Percentiles rank a stretch among this genome's conserved stretches.
phyloP scores from a whole-genome alignment of 2,329 filamentous ascomycete species.

The Arthrobotrys conoides region DNA sequence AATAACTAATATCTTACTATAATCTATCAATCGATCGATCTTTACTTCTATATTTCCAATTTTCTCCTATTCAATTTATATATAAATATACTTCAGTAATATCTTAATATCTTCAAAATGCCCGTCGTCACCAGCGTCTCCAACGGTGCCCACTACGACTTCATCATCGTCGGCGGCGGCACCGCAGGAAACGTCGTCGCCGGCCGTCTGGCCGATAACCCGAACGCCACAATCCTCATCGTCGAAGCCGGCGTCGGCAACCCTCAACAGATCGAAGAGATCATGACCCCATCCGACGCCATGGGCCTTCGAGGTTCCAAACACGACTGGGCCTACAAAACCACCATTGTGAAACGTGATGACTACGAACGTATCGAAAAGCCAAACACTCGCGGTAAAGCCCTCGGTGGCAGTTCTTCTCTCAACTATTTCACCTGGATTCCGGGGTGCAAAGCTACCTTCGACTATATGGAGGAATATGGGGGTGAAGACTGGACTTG shows the following conservation, averaged over 20 bases:
- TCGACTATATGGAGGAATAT: slow-evolving; percentile 65
- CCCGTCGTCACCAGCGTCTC: slow-evolving; percentile 65
- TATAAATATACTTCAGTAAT: slow-evolving; percentile 66
- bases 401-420: slow-evolving; percentile 73
- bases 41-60: no score
- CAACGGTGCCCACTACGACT: slow-evolving; percentile 67
- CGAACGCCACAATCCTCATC: slow-evolving; percentile 58
- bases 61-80: not conserved
- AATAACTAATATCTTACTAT: not conserved
- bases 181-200: slow-evolving; percentile 66
- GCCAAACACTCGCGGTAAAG: slow-evolving; percentile 73
- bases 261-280: slow-evolving; percentile 70
- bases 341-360: slow-evolving; percentile 73
- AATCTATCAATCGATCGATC: not conserved
- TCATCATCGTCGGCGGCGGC: slow-evolving; percentile 67
- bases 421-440: slow-evolving; percentile 78
- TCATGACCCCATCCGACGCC: slow-evolving; percentile 71
- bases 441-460: slow-evolving; percentile 70
- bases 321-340: slow-evolving; percentile 76
- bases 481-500: slow-evolving; percentile 73
- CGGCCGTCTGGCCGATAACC: slow-evolving; percentile 65
- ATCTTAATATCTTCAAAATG: slow-evolving; percentile 66
- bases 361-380: slow-evolving; percentile 76
- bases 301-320: slow-evolving; percentile 72
- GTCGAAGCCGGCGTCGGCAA: slow-evolving; percentile 68